These are phyloP conservation scores for Solanum dulcamara DNA, from an alignment of 257 asterid genomes.

Conservation along the genomic window DNA sequence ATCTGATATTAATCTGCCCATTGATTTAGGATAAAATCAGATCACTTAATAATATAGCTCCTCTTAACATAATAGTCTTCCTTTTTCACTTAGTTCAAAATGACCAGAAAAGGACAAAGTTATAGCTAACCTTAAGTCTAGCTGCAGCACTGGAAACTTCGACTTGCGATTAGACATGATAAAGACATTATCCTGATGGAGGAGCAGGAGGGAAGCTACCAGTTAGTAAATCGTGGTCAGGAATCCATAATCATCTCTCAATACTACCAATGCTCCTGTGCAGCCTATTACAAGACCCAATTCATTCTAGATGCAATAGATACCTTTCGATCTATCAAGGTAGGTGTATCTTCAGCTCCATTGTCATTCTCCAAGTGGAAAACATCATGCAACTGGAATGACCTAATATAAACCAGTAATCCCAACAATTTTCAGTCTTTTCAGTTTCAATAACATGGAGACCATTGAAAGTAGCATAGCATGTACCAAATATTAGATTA, in stretches of 20 bases:
- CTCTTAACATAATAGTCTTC: background rate
- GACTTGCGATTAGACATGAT: conserved; percentile 75
- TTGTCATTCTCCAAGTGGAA: conserved; percentile 56
- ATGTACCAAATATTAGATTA: background rate
- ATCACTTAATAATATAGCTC: background rate
- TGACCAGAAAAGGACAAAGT: background rate
- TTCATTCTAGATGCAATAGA: background rate
- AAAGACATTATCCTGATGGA: conserved; percentile 61
- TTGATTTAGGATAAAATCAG: background rate
- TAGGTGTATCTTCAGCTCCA: conserved; percentile 65
- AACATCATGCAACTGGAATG: conserved; percentile 70
- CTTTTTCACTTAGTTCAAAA: background rate
- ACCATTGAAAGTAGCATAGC: background rate
- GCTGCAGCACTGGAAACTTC: conserved; percentile 62
- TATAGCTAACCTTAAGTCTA: conserved; percentile 61
- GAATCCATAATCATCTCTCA: background rate
- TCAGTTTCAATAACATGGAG: background rate
- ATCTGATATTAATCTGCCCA: conserved; percentile 68
- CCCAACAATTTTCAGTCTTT: conserved; percentile 2
- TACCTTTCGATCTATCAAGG: conserved; percentile 68
- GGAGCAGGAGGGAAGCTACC: background rate
- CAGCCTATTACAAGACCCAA: background rate
- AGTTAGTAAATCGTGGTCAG: background rate
- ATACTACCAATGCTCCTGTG: background rate
- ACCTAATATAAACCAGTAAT: conserved; percentile 24